A percentile compares a stretch with the other conserved stretches of the same genome.
Evolutionary conservation across 2,329 filamentous ascomycete species (phyloP).

Genomic region (Talaromyces sp.): DNA sequence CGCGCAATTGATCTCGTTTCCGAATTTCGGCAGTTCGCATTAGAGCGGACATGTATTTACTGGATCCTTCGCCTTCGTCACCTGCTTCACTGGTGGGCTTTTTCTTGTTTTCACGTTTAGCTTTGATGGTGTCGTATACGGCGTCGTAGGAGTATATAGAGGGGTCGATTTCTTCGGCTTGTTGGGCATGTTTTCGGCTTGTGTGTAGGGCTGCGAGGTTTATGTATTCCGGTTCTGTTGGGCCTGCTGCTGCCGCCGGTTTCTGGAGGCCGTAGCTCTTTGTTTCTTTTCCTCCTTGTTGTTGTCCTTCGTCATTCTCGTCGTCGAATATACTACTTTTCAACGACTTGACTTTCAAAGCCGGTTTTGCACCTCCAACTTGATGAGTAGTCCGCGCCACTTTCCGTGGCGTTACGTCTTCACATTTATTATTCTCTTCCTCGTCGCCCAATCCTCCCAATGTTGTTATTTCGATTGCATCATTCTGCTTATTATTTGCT

Average conservation of each 20-base stretch:
- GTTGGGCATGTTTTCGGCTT: conserved; percentile 43
- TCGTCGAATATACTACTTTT: conserved; percentile 37
- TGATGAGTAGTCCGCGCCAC: conserved; percentile 13
- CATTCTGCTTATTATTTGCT: conserved; percentile 19
- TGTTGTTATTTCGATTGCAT: conserved; percentile 35
- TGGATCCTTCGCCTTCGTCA: conserved; percentile 36
- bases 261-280: conserved; percentile 16
- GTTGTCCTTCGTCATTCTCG: conserved; percentile 32
- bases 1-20: conserved; percentile 61
- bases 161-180: conserved; percentile 44
- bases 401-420: conserved; percentile 2
- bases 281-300: conserved; percentile 11
- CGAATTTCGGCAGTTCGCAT: conserved; percentile 58
- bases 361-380: conserved; percentile 7
- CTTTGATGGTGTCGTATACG: conserved; percentile 48
- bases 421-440: conserved; percentile 6
- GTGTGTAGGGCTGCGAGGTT: conserved; percentile 47
- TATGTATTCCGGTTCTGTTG: conserved; percentile 28
- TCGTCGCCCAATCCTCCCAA: conserved; percentile 35
- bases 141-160: conserved; percentile 51
- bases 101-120: conserved; percentile 31
- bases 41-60: conserved; percentile 59
- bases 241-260: conserved; percentile 9
- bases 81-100: conserved; percentile 22
- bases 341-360: conserved; percentile 33